Evolutionary conservation across 2,329 filamentous ascomycete species (phyloP).

Genomic region (Escovopsis sp.): DNA sequence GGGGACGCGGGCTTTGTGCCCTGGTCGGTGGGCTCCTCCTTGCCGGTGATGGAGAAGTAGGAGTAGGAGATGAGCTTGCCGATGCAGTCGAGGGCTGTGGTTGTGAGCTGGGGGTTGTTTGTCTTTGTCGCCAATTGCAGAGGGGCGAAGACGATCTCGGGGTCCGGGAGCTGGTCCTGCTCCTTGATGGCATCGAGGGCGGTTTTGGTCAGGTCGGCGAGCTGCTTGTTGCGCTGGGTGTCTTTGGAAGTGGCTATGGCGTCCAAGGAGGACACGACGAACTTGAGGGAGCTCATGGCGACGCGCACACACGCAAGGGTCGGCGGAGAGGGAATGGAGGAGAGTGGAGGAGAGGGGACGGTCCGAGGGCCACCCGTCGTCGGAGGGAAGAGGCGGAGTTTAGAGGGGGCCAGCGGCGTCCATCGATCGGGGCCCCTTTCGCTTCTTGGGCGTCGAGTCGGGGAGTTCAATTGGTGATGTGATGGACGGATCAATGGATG

Average conservation of each 20-base stretch:
- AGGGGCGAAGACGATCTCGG: constrained; percentile 83
- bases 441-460: background rate
- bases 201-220: constrained; percentile 66
- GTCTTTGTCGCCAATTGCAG: constrained; percentile 81
- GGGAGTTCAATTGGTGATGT: background rate
- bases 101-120: constrained; percentile 71
- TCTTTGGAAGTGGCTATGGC: constrained; percentile 85
- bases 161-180: constrained; percentile 70
- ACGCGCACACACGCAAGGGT: constrained; percentile 27
- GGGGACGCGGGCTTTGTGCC: constrained; percentile 38
- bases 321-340: constrained; percentile 15
- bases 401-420: constrained; percentile 4
- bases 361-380: constrained; percentile 1
- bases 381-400: constrained; percentile 4
- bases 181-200: constrained; percentile 79
- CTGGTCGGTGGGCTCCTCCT: constrained; percentile 27
- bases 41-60: constrained; percentile 70
- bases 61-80: constrained; percentile 98
- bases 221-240: constrained; percentile 70
- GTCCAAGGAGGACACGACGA: constrained; percentile 87
- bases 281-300: constrained; percentile 85
- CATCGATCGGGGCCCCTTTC: constrained; percentile 3
- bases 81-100: constrained; percentile 89
- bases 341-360: background rate
- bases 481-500: no score